These are phyloP conservation scores for Calendula officinalis DNA, from an alignment of 129 eudicot species.

Conservation along the genomic window DNA sequence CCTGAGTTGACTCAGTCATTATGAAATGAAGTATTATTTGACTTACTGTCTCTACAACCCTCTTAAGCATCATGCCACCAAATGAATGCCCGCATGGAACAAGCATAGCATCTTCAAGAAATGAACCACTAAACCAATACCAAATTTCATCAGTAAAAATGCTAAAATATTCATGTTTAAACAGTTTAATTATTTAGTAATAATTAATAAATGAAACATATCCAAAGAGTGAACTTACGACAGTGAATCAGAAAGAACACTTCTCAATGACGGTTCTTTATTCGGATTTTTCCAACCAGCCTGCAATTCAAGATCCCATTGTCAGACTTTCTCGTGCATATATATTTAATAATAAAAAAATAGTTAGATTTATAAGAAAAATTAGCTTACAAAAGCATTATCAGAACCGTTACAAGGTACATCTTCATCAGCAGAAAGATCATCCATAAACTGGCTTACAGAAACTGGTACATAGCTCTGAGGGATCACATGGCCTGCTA, in stretches of 20 bases:
- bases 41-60: conserved; percentile 76
- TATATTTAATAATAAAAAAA: background rate
- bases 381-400: conserved; percentile 59
- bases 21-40: conserved; percentile 2
- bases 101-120: conserved; percentile 94
- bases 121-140: conserved; percentile 58
- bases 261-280: conserved; percentile 81
- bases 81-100: conserved; percentile 97
- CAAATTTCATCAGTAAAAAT: conserved; percentile 1
- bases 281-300: conserved; percentile 53
- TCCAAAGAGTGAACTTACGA: conserved; percentile 57
- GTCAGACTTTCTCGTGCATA: conserved; percentile 24
- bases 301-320: conserved; percentile 50
- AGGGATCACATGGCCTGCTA: conserved; percentile 94
- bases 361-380: background rate
- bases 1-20: background rate
- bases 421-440: conserved; percentile 88
- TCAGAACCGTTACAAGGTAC: conserved; percentile 49
- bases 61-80: conserved; percentile 92
- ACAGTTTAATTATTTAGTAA: background rate
- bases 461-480: conserved; percentile 93
- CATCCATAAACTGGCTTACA: conserved; percentile 98
- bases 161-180: background rate
- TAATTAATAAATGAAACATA: background rate
- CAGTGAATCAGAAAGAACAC: conserved; percentile 86